Conservation (phyloP, 169 alveolate genomes). For the Perkinsus olseni region DNA sequence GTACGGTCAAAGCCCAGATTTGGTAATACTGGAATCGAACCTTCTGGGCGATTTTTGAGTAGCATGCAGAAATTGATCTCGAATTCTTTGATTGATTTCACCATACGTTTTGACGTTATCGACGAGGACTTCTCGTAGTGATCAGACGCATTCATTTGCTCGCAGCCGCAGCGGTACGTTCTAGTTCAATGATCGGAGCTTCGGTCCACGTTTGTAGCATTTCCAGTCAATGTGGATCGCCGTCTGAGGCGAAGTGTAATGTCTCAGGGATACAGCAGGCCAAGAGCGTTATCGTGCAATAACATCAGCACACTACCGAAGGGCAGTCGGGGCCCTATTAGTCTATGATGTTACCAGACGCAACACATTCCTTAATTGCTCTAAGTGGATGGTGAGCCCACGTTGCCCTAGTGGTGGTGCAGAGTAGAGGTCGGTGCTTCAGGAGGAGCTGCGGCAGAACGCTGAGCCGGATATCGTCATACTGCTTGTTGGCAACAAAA, state of each 20-base stretch:
- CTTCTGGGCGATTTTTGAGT: no score
- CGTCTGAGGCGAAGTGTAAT: slow-evolving; percentile 30
- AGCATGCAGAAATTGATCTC: no score
- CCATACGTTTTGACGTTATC: no score
- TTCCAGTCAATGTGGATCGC: neutral
- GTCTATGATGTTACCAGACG: slow-evolving; percentile 88
- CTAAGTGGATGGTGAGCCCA: slow-evolving; percentile 47
- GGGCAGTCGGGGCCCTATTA: slow-evolving; percentile 91
- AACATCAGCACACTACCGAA: slow-evolving; percentile 86
- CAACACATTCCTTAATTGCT: slow-evolving; percentile 71
- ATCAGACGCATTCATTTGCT: no score
- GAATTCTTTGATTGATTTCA: no score
- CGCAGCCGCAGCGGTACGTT: no score
- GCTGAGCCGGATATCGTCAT: slow-evolving; percentile 96
- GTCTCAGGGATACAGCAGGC: slow-evolving; percentile 87
- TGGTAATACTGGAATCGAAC: slow-evolving; percentile 37
- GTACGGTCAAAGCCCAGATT: slow-evolving; percentile 87
- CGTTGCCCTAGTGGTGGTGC: slow-evolving; percentile 41
- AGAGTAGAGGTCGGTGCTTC: slow-evolving; percentile 52
- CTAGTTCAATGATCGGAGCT: no score
- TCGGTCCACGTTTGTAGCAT: no score
- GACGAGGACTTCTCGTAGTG: no score
- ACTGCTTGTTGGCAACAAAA: slow-evolving; percentile 95
- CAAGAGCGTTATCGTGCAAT: slow-evolving; percentile 88
- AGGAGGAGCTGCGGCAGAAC: slow-evolving; percentile 90